Percentiles rank a stretch among this genome's conserved stretches.
phyloP scores from a whole-genome alignment of 192 early-diverging fungal species.

The Backusella psychrophila region DNA sequence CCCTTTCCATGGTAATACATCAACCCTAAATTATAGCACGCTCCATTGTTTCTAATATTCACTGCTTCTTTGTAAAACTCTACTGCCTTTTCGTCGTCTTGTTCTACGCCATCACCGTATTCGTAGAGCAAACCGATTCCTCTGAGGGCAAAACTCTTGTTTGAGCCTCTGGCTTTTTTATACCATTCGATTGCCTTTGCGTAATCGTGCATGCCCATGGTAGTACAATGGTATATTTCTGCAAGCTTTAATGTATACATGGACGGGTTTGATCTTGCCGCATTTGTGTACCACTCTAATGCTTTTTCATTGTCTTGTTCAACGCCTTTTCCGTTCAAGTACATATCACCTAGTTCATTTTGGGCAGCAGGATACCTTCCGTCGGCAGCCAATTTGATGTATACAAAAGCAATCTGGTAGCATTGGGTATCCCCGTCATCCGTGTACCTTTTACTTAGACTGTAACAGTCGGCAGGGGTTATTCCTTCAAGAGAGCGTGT shows the following conservation, averaged over 20 bases:
- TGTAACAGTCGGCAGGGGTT: conserved; percentile 71
- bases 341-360: conserved; percentile 56
- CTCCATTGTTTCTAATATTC: conserved; percentile 45
- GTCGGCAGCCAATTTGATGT: conserved; percentile 51
- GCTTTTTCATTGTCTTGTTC: conserved; percentile 34
- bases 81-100: conserved; percentile 39
- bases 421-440: conserved; percentile 58
- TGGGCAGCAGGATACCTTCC: conserved; percentile 49
- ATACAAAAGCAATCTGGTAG: conserved; percentile 57
- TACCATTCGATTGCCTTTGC: neutral
- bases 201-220: neutral
- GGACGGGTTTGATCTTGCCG: neutral
- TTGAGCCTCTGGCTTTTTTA: neutral
- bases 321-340: conserved; percentile 54
- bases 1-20: conserved; percentile 68
- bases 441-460: conserved; percentile 76
- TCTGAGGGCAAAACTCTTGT: neutral
- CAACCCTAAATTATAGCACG: conserved; percentile 69
- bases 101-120: neutral
- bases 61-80: conserved; percentile 52
- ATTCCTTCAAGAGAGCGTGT: conserved; percentile 56
- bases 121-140: neutral
- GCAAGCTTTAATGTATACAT: neutral
- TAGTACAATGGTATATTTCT: neutral
- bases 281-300: neutral